A percentile compares a stretch with the other conserved stretches of the same genome.
phyloP scores from a whole-genome alignment of 176 grass and related monocot genomes.

The Eragrostis nindensis region DNA sequence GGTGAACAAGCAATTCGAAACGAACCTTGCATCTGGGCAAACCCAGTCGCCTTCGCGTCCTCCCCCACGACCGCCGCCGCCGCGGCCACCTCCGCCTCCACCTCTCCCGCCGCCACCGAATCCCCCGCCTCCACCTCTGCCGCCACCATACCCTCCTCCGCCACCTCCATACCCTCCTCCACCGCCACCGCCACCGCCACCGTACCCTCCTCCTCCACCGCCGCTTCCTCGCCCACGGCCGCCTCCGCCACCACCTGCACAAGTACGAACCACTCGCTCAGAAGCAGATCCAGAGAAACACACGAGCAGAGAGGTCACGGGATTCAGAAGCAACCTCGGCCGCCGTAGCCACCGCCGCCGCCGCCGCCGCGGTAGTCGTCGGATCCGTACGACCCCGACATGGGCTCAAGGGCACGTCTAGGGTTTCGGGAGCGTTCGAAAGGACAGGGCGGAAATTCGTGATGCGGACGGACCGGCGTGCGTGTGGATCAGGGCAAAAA shows the following conservation, averaged over 20 bases:
- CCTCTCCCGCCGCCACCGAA: slow-evolving; percentile 46
- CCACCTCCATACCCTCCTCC: slow-evolving; percentile 48
- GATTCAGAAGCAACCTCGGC: slow-evolving; percentile 42
- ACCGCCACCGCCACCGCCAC: slow-evolving; percentile 4
- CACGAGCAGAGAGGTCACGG: background rate
- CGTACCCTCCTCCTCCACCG: slow-evolving; percentile 32
- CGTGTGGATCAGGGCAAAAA: slow-evolving; percentile 33
- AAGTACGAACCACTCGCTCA: slow-evolving; percentile 38
- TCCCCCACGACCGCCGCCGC: slow-evolving; percentile 44
- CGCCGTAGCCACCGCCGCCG: slow-evolving; percentile 36
- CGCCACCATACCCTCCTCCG: slow-evolving; percentile 29
- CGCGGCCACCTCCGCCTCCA: slow-evolving; percentile 30
- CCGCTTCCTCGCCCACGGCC: slow-evolving; percentile 47
- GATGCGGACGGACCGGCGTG: background rate
- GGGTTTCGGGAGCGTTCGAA: slow-evolving; percentile 46
- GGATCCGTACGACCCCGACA: slow-evolving; percentile 72
- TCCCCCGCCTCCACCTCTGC: slow-evolving; percentile 34
- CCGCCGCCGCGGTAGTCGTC: slow-evolving; percentile 66
- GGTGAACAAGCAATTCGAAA: background rate
- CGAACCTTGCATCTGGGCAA: slow-evolving; percentile 72
- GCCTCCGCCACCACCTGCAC: slow-evolving; percentile 46
- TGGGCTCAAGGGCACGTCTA: slow-evolving; percentile 42
- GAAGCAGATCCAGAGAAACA: slow-evolving; percentile 30
- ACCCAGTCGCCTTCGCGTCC: slow-evolving; percentile 86
- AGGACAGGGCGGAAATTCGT: slow-evolving; percentile 19